Percentiles rank a stretch among this genome's conserved stretches.
These are phyloP conservation scores for Aspergillus sojae DNA, from an alignment of 2,329 filamentous ascomycete species.

Conservation along the genomic window DNA sequence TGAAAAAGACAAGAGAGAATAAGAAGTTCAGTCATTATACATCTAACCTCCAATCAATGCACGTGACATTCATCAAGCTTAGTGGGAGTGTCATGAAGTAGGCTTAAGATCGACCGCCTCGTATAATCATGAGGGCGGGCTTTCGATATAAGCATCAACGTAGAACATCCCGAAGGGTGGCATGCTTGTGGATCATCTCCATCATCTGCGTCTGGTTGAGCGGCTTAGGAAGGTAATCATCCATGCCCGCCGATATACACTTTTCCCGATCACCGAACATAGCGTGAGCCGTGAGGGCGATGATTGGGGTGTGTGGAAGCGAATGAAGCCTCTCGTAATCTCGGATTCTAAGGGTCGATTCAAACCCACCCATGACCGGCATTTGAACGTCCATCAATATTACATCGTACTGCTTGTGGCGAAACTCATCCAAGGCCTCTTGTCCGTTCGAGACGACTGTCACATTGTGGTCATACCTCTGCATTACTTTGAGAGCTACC, in stretches of 20 bases:
- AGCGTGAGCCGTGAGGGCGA: constrained; percentile 89
- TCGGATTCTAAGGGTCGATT: constrained; percentile 88
- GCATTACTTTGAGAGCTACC: constrained; percentile 91
- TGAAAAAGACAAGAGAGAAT: not conserved
- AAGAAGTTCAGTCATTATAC: not conserved
- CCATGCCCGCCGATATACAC: constrained; percentile 95
- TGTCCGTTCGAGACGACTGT: constrained; percentile 84
- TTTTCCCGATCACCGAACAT: constrained; percentile 96
- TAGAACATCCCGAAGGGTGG: not conserved
- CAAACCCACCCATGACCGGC: constrained; percentile 96
- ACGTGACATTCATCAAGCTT: not conserved
- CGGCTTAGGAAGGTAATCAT: constrained; percentile 92
- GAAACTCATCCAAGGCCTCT: constrained; percentile 67
- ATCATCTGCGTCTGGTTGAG: constrained; percentile 90
- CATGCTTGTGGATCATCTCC: constrained; percentile 13
- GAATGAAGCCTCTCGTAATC: constrained; percentile 81
- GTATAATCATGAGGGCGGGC: not conserved
- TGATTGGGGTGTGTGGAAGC: constrained; percentile 81
- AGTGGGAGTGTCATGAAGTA: not conserved
- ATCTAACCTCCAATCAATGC: not conserved
- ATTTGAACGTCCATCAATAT: constrained; percentile 98
- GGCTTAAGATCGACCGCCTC: not conserved
- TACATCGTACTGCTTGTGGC: constrained; percentile 84
- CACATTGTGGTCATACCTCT: constrained; percentile 76
- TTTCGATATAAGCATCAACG: not conserved